Evolutionary conservation across 345 rosid species (phyloP).

Genomic region (Carallia pectinifolia): DNA sequence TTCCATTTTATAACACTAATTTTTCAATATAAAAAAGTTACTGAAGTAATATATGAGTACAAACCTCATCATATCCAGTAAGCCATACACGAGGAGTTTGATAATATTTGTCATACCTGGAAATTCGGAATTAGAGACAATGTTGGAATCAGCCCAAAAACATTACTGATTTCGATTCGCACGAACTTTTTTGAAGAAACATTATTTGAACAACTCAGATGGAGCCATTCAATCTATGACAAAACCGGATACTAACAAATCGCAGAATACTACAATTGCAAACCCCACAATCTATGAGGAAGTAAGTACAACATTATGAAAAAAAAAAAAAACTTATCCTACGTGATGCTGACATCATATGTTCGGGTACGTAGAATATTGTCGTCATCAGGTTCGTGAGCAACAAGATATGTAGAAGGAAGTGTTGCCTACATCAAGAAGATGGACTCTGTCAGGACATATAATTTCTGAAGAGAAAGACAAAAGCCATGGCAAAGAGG

Average conservation of each 20-base stretch:
- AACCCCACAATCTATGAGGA: background rate
- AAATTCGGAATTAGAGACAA: conserved; percentile 16
- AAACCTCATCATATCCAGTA: conserved; percentile 91
- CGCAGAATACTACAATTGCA: background rate
- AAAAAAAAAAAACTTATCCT: conserved; percentile 28
- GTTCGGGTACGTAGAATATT: conserved; percentile 91
- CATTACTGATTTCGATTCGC: background rate
- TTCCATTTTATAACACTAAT: background rate
- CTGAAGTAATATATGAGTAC: conserved; percentile 3
- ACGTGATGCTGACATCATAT: conserved; percentile 99
- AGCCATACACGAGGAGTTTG: conserved; percentile 97
- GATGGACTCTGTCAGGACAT: background rate
- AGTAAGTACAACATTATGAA: background rate
- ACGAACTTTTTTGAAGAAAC: background rate
- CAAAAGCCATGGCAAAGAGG: background rate
- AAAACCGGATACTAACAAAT: background rate
- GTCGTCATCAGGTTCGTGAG: conserved; percentile 89
- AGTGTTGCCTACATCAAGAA: conserved; percentile 70
- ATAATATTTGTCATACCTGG: conserved; percentile 86
- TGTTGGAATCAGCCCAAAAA: conserved; percentile 7
- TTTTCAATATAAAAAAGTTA: background rate
- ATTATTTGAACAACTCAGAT: background rate
- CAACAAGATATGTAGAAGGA: conserved; percentile 66
- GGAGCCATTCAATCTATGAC: background rate
- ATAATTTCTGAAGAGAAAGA: background rate